Evolutionary conservation across 257 asterid genomes (phyloP), one percentile per base, ranked within the genome.

Genomic region (Scutellaria baicalensis): DNA sequence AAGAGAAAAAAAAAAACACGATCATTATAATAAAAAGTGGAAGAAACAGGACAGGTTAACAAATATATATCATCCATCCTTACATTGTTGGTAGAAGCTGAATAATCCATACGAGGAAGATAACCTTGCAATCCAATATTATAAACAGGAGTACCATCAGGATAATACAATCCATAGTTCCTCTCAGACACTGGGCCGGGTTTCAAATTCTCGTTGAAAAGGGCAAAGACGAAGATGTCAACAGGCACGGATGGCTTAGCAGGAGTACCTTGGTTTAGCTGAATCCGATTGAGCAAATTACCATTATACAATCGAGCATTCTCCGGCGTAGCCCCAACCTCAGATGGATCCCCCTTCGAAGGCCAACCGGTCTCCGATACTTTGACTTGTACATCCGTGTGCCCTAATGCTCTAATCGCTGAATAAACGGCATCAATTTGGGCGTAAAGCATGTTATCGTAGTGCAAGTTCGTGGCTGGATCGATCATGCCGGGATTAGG

Each of bases 351-450:
- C 33, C 99, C 99, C 58, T 81, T 89, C 1, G 97, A 86, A 0
- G 97, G 99, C 99, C 99, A 93, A 0, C 99, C 99, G 0, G 99
- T 94, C 71, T 94, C 99, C 0, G 99, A 94, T 27, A 94, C 86
- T 54, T 84, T 75, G 10, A 94, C 87, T 44, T 59, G 75, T 39
- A 91, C 43, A 47, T 89, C 83, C 0, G 79, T 64, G 33, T 75
- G 83, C 2, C 97, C 99, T 69, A 88, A 8, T 7, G 84, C 86
- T 44, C 50, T 72, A 8, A 94, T 86, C 3, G 99, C 97, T 0
- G 83, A 48, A 57, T 89, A 80, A 52, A 91, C 97, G 5, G 97
- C 91, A 68, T 94, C 97, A 14, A 93, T 77, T 64, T 94, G 95
- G 3, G 99, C 99, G 44, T 91, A 89, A 9, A 94, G 42, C 99